Evolutionary conservation across 345 rosid genomes (phyloP), one percentile per base, ranked within the genome.

Genomic region (Laguncularia racemosa): DNA sequence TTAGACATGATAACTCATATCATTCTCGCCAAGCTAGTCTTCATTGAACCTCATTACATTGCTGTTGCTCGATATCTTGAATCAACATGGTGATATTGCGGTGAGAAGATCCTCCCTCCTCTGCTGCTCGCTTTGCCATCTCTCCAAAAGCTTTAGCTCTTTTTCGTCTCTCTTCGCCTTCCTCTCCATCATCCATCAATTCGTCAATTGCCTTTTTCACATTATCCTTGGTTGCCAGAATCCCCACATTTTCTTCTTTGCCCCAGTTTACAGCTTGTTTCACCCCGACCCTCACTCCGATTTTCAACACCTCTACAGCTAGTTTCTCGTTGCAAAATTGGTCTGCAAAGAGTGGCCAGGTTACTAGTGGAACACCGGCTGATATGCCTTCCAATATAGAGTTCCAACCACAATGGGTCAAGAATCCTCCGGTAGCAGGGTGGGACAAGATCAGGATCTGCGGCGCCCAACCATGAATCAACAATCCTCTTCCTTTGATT

Each of bases 351-450:
- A 64, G 45, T 8, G 79, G 79, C 75, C 79, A 70, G 2, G 79
- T 67, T 6, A 74, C 14, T 61, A 67, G 20, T 4, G 72, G 62
- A 44, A 70, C 43, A 12, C 72, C 78, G 0, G 63, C 61, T 0
- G 61, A 52, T 33, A 73, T 33, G 8, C 55, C 78, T 66, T 73
- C 74, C 1, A 69, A 46, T 2, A 53, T 50, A 1, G 78, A 73
- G 55, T 73, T 69, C 78, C 78, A 69, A 2, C 78, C 68, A 21
- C 78, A 73, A 20, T 73, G 74, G 16, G 78, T 73, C 23, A 73
- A 28, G 61, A 73, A 69, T 12, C 78, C 74, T 14, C 68, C 69
- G 11, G 66, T 8, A 2, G 75, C 62, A 14, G 69, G 69, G 28
- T 74, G 78, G 3, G 78, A 70, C 20, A 74, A 50, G 44, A 74